phyloP scores from a whole-genome alignment of 73 alveolate species.

The Paramecium biaurelia region DNA sequence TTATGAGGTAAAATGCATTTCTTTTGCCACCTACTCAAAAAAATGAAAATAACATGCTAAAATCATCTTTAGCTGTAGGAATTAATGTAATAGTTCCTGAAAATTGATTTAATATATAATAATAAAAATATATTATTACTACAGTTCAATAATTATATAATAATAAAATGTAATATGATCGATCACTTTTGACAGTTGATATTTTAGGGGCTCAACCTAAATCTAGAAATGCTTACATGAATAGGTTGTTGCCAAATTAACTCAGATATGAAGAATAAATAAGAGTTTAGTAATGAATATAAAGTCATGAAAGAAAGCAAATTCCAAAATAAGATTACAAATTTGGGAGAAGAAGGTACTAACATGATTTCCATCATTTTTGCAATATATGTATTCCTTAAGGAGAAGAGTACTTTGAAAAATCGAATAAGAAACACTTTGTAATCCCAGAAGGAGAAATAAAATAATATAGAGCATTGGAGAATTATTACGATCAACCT shows the following conservation, averaged over 20 bases:
- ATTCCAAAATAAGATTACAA: neutral
- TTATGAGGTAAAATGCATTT: neutral
- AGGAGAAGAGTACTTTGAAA: slow-evolving; percentile 2
- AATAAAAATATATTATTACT: neutral
- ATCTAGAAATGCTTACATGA: slow-evolving; percentile 34
- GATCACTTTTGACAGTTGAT: slow-evolving; percentile 16
- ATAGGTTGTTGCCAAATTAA: slow-evolving; percentile 17
- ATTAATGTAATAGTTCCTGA: neutral
- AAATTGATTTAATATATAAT: neutral
- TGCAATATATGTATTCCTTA: neutral
- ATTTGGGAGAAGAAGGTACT: slow-evolving; percentile 33
- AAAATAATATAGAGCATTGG: slow-evolving; percentile 13
- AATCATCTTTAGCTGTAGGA: neutral
- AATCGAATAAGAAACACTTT: neutral
- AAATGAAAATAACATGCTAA: neutral
- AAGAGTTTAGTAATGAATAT: neutral
- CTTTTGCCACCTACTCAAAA: neutral
- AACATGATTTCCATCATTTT: slow-evolving; percentile 49
- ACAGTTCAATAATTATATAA: neutral
- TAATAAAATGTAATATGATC: neutral
- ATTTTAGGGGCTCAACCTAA: slow-evolving; percentile 35
- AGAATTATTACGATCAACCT: slow-evolving; percentile 27
- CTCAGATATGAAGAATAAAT: neutral
- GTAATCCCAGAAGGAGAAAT: slow-evolving; percentile 15
- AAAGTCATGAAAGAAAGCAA: neutral